A percentile compares a stretch with the other conserved stretches of the same genome.
Evolutionary conservation across 805 yeast species (phyloP).

Genomic region (Wickerhamomyces pijperi): DNA sequence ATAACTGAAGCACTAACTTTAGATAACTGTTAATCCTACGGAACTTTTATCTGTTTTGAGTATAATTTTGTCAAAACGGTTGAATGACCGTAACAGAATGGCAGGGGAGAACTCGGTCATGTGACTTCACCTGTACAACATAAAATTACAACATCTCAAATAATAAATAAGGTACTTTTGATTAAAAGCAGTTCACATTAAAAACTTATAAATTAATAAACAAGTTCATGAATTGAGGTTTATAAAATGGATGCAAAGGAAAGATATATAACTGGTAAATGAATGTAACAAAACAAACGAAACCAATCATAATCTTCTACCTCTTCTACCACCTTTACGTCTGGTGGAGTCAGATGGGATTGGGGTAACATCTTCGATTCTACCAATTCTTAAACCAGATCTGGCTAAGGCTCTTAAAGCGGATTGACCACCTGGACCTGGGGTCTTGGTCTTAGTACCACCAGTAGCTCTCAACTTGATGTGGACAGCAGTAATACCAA

Average conservation of each 20-base stretch:
- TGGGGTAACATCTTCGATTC: slow-evolving; percentile 99
- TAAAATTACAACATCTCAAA: too few species aligned
- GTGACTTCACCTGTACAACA: too few species aligned
- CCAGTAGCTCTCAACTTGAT: slow-evolving; percentile 99
- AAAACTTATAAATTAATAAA: background rate
- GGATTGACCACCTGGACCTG: slow-evolving; percentile 99
- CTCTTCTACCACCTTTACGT: slow-evolving; percentile 99
- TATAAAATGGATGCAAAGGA: background rate
- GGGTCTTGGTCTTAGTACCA: slow-evolving; percentile 99
- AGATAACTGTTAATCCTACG: too few species aligned
- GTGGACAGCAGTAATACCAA: slow-evolving; percentile 99
- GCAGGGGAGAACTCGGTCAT: too few species aligned
- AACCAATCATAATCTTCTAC: slow-evolving; percentile 85
- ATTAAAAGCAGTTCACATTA: background rate
- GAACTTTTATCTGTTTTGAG: too few species aligned
- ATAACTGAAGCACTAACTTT: too few species aligned
- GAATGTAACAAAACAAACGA: background rate
- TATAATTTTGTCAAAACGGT: too few species aligned
- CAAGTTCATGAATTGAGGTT: background rate
- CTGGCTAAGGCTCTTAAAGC: slow-evolving; percentile 99
- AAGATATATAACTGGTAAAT: slow-evolving; percentile 1
- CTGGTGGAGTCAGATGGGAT: slow-evolving; percentile 99
- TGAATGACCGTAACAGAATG: too few species aligned
- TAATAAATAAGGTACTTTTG: too few species aligned
- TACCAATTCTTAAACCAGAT: slow-evolving; percentile 99